Conservation (phyloP, 2,329 filamentous ascomycete species). For the Botrytis hyacinthi region DNA sequence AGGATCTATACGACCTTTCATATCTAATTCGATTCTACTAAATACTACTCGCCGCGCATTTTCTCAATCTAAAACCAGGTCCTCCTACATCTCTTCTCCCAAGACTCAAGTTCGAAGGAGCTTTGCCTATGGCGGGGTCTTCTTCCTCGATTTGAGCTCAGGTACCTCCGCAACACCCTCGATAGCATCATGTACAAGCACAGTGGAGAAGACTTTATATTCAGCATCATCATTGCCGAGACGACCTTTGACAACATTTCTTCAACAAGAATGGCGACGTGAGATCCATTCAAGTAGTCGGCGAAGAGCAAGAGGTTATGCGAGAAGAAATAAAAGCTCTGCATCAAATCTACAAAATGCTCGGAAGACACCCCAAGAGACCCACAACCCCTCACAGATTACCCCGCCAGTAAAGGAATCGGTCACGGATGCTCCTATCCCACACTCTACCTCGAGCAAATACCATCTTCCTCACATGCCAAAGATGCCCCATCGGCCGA, state of each 20-base stretch:
- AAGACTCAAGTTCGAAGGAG: constrained; percentile 45
- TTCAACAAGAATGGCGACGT: constrained; percentile 33
- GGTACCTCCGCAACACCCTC: constrained; percentile 40
- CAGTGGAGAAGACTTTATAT: constrained; percentile 31
- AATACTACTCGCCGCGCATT: constrained; percentile 26
- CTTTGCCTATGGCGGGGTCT: constrained; percentile 54
- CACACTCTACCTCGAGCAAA: constrained; percentile 42
- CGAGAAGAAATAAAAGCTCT: constrained; percentile 38
- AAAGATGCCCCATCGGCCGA: constrained; percentile 81
- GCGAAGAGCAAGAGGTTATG: constrained; percentile 29
- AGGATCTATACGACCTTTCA: constrained; percentile 22
- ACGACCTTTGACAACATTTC: constrained; percentile 23
- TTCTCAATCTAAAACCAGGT: constrained; percentile 26
- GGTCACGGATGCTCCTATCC: not conserved
- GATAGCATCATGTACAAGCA: constrained; percentile 28
- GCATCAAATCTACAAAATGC: constrained; percentile 31
- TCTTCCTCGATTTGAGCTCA: constrained; percentile 48
- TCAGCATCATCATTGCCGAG: constrained; percentile 24
- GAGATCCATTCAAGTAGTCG: constrained; percentile 35
- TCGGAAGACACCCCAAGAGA: constrained; percentile 28
- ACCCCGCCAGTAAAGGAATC: constrained; percentile 25
- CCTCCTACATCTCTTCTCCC: constrained; percentile 40
- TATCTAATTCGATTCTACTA: constrained; percentile 22
- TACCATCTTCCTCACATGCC: constrained; percentile 59
- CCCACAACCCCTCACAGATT: constrained; percentile 25